A percentile compares a stretch with the other conserved stretches of the same genome.
phyloP scores from a whole-genome alignment of 345 rosid genomes.

The Tarenaya hassleriana region DNA sequence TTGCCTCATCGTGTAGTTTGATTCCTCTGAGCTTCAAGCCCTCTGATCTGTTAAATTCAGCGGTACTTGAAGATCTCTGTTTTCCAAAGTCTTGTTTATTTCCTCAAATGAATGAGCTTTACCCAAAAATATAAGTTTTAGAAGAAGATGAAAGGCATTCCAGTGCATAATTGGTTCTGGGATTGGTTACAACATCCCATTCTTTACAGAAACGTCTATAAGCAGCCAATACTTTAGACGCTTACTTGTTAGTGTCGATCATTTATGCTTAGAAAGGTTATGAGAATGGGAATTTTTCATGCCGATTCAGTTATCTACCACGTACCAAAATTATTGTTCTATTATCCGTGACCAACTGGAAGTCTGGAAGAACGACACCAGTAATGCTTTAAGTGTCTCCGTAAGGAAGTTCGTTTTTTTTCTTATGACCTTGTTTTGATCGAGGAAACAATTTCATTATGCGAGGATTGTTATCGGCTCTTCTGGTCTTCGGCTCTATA shows the following conservation, averaged over 20 bases:
- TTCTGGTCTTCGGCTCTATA: background rate
- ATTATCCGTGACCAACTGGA: background rate
- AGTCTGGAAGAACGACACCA: background rate
- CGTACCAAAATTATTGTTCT: background rate
- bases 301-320: background rate
- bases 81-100: background rate
- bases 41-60: background rate
- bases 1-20: no score
- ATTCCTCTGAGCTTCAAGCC: background rate
- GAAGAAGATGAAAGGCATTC: conserved; percentile 4
- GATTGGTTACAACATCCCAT: no score
- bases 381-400: background rate
- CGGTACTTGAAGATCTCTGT: conserved; percentile 2
- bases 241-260: no score
- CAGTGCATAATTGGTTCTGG: background rate
- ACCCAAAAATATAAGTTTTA: background rate
- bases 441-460: background rate
- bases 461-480: background rate
- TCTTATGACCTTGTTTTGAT: background rate
- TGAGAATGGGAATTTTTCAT: no score
- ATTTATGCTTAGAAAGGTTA: no score
- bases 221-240: no score
- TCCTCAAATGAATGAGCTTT: background rate
- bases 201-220: no score
- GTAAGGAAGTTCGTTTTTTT: background rate